Evolutionary conservation across 2,329 filamentous ascomycete species (phyloP).

Genomic region (Colletotrichum graminicola): DNA sequence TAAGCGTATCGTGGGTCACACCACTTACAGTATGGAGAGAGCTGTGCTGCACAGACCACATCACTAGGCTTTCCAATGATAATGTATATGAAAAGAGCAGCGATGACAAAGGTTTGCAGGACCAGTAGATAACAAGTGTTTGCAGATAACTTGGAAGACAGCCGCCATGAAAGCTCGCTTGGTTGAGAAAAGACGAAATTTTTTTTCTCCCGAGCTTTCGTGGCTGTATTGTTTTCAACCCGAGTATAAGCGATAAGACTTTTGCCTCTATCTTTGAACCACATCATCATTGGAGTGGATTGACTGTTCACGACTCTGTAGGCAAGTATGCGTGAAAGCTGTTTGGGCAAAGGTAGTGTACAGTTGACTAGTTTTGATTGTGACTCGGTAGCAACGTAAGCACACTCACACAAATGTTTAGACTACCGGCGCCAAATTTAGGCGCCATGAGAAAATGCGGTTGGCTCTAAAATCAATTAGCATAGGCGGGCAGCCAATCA

Average conservation of each 20-base stretch:
- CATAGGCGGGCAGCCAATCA: too few relatives aligned
- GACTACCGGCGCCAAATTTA: not conserved
- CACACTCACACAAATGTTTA: not conserved
- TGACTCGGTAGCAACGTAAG: not conserved
- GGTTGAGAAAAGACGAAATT: not conserved
- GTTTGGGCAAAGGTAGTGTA: not conserved
- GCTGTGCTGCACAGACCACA: not conserved
- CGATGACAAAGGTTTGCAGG: not conserved
- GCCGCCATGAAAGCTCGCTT: not conserved
- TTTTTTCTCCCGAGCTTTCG: not conserved
- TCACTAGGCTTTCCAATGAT: not conserved
- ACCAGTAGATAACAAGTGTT: not conserved
- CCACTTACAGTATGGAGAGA: constrained; percentile 12
- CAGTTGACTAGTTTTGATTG: not conserved
- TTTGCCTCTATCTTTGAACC: not conserved
- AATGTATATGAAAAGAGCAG: not conserved
- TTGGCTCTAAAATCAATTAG: too few relatives aligned
- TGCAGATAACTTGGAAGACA: not conserved
- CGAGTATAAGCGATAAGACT: not conserved
- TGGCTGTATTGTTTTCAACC: not conserved
- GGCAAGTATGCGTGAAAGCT: not conserved
- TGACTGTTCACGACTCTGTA: not conserved
- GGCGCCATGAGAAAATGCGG: not conserved
- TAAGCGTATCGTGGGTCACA: not conserved
- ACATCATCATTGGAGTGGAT: not conserved